phyloP scores from a whole-genome alignment of 2,329 filamentous ascomycete genomes.

The Fusarium cyanostomum region DNA sequence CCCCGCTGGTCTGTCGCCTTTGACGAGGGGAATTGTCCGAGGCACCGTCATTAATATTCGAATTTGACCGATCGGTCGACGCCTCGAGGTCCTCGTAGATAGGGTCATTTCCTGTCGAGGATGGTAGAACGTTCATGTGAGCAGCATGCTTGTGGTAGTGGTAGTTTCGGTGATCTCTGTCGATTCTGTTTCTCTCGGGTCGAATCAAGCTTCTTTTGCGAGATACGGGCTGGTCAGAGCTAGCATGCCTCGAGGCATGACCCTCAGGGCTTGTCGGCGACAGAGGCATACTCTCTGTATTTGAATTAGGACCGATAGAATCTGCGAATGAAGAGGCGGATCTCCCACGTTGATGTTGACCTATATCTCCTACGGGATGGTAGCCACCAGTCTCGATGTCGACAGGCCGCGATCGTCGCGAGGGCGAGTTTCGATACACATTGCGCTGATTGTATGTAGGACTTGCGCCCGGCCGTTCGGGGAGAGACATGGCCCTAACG shows the following conservation, averaged over 20 bases:
- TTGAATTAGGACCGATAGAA: slow-evolving; percentile 64
- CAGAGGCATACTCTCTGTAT: slow-evolving; percentile 65
- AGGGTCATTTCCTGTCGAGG: slow-evolving; percentile 91
- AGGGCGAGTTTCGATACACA: slow-evolving; percentile 73
- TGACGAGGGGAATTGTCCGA: slow-evolving; percentile 57
- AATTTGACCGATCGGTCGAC: slow-evolving; percentile 63
- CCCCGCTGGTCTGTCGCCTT: slow-evolving; percentile 47
- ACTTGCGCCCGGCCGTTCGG: slow-evolving; percentile 71
- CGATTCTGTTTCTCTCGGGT: slow-evolving; percentile 87
- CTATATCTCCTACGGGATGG: slow-evolving; percentile 52
- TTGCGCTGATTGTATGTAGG: slow-evolving; percentile 69
- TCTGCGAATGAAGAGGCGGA: slow-evolving; percentile 69
- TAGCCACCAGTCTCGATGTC: slow-evolving; percentile 76
- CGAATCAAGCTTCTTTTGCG: slow-evolving; percentile 90
- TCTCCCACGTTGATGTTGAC: slow-evolving; percentile 63
- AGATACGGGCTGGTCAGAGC: slow-evolving; percentile 52
- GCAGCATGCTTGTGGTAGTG: slow-evolving; percentile 95
- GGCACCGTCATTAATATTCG: slow-evolving; percentile 56
- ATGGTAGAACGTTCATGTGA: slow-evolving; percentile 89
- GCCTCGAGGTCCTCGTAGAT: slow-evolving; percentile 81
- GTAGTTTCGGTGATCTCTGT: slow-evolving; percentile 91
- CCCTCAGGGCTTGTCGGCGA: slow-evolving; percentile 54
- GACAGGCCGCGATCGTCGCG: slow-evolving; percentile 70
- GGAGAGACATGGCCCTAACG: slow-evolving; percentile 66
- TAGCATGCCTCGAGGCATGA: slow-evolving; percentile 44